These are phyloP conservation scores for Luzula sylvatica DNA, from an alignment of 176 grass and related monocot genomes.

Conservation along the genomic window DNA sequence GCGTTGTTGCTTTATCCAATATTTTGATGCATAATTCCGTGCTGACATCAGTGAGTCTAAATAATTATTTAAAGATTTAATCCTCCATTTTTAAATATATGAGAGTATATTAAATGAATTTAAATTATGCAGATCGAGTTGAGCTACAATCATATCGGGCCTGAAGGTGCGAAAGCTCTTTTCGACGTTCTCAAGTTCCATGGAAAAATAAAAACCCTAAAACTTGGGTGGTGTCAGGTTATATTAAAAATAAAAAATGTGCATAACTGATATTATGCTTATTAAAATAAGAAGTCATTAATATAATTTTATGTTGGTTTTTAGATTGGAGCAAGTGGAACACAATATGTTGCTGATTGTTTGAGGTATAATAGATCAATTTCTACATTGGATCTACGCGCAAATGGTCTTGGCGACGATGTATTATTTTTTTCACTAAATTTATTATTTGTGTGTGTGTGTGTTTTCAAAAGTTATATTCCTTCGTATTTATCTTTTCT, in stretches of 20 bases:
- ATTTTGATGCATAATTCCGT: slow-evolving; percentile 77
- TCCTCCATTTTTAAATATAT: not conserved
- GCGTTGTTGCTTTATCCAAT: slow-evolving; percentile 58
- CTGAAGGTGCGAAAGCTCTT: slow-evolving; percentile 66
- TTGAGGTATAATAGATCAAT: slow-evolving; percentile 90
- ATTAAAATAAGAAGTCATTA: too few relatives aligned
- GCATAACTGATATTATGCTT: too few relatives aligned
- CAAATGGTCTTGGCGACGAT: slow-evolving; percentile 93
- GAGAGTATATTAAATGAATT: slow-evolving; percentile 31
- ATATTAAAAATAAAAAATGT: slow-evolving; percentile 19
- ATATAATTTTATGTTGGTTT: slow-evolving; percentile 3
- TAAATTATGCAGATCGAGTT: slow-evolving; percentile 58
- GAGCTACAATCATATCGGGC: slow-evolving; percentile 87
- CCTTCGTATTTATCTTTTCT: slow-evolving; percentile 22
- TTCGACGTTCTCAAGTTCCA: slow-evolving; percentile 91
- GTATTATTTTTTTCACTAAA: slow-evolving; percentile 22
- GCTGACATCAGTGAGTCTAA: slow-evolving; percentile 69
- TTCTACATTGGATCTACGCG: slow-evolving; percentile 74
- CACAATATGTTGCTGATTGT: slow-evolving; percentile 77
- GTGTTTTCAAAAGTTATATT: slow-evolving; percentile 21
- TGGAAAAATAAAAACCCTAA: slow-evolving; percentile 76
- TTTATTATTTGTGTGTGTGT: too few relatives aligned
- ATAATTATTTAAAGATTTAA: slow-evolving; percentile 16
- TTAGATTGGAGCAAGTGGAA: slow-evolving; percentile 79
- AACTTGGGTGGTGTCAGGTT: slow-evolving; percentile 99